Evolutionary conservation across 768 basidiomycete species (phyloP).

Genomic region (Psilocybe tampanensis): DNA sequence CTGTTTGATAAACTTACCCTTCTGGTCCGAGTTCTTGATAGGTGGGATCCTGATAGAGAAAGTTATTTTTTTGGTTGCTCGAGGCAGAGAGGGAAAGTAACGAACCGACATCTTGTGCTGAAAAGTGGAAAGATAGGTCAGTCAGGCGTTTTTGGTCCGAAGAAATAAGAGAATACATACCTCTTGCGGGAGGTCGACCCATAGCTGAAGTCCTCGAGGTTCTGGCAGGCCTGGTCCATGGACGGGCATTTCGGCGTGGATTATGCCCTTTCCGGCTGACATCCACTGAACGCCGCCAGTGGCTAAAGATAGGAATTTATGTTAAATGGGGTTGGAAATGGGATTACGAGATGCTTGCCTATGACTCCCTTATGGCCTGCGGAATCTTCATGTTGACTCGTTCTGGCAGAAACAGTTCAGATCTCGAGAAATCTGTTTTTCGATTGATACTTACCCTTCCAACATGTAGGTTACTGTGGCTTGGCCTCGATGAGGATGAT

Average conservation of each 20-base stretch:
- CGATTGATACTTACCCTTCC: conserved; percentile 52
- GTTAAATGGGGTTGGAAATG: background rate
- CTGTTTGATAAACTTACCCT: conserved; percentile 47
- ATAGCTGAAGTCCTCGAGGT: conserved; percentile 85
- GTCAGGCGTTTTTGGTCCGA: conserved; percentile 7
- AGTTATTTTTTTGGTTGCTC: no score
- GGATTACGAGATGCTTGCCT: conserved; percentile 21
- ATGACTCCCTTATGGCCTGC: conserved; percentile 82
- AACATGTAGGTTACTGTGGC: conserved; percentile 90
- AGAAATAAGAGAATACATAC: conserved; percentile 29
- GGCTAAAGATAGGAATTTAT: conserved; percentile 28
- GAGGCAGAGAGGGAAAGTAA: background rate
- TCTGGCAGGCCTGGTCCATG: conserved; percentile 66
- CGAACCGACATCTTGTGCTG: conserved; percentile 77
- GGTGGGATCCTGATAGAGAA: conserved; percentile 55
- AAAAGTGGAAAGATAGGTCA: conserved; percentile 17
- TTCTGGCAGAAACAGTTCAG: conserved; percentile 31
- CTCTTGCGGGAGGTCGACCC: conserved; percentile 80
- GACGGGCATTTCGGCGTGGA: conserved; percentile 90
- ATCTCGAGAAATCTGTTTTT: background rate
- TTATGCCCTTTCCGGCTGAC: conserved; percentile 81
- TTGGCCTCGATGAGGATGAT: conserved; percentile 93
- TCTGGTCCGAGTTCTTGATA: conserved; percentile 81
- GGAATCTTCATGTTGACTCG: conserved; percentile 89
- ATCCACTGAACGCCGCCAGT: conserved; percentile 96